phyloP scores from a whole-genome alignment of 2,329 filamentous ascomycete genomes.

The Laburnicola sp. region DNA sequence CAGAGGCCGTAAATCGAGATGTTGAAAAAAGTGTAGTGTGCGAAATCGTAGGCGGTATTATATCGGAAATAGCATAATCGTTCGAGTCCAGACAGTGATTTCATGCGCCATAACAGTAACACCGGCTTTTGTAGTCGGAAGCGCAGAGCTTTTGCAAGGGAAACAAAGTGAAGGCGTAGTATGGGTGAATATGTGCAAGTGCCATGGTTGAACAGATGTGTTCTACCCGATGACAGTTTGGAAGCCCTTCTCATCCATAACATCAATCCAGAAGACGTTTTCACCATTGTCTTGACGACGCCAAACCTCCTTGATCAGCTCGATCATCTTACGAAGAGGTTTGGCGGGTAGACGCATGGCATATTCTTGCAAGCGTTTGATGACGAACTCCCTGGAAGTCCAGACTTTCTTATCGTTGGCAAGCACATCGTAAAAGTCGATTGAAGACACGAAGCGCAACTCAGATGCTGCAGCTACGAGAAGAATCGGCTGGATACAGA shows the following conservation, averaged over 20 bases:
- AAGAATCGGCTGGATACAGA: slow-evolving; percentile 58
- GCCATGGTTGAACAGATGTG: slow-evolving; percentile 5
- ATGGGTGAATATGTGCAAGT: neutral
- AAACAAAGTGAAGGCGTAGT: neutral
- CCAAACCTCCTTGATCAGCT: slow-evolving; percentile 59
- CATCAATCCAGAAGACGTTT: slow-evolving; percentile 60
- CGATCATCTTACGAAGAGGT: slow-evolving; percentile 54
- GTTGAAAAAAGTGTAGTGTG: neutral
- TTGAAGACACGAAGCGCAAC: slow-evolving; percentile 50
- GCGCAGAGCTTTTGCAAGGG: neutral
- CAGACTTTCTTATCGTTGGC: slow-evolving; percentile 51
- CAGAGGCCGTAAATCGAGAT: neutral
- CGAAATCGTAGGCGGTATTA: slow-evolving; percentile 4
- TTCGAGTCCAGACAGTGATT: neutral
- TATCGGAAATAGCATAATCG: neutral
- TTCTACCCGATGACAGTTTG: slow-evolving; percentile 58
- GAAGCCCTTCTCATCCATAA: slow-evolving; percentile 61
- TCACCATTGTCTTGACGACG: slow-evolving; percentile 54
- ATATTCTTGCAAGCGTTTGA: slow-evolving; percentile 53
- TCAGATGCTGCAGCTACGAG: slow-evolving; percentile 57
- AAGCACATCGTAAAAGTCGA: slow-evolving; percentile 43
- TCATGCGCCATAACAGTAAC: slow-evolving; percentile 2
- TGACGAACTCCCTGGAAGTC: slow-evolving; percentile 53
- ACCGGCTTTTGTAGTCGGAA: neutral
- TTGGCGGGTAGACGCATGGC: slow-evolving; percentile 55